Conservation (phyloP, 805 yeast species). For the Metschnikowia cerradonensis region DNA sequence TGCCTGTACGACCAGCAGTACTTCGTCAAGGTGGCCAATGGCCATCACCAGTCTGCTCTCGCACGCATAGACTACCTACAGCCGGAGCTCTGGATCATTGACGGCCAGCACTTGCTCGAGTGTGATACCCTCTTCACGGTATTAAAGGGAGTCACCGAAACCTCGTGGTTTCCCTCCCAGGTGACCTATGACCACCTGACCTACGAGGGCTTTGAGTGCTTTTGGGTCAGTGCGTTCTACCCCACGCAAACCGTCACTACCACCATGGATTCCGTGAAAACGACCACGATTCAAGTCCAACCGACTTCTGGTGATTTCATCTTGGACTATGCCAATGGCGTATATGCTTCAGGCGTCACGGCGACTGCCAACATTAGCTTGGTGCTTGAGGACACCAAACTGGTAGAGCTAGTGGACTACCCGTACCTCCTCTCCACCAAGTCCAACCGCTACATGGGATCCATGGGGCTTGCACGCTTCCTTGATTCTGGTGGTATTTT, state of each 20-base stretch:
- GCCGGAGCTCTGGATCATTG: conserved; percentile 38
- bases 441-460: conserved; percentile 26
- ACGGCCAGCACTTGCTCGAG: conserved; percentile 21
- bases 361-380: conserved; percentile 22
- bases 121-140: conserved; percentile 20
- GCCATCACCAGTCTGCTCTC: conserved; percentile 14
- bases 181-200: conserved; percentile 19
- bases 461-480: conserved; percentile 34
- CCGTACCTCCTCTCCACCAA: conserved; percentile 26
- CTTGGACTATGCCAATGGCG: conserved; percentile 28
- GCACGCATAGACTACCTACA: conserved; percentile 32
- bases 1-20: conserved; percentile 18
- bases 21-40: conserved; percentile 13
- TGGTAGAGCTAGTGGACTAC: conserved; percentile 18
- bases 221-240: conserved; percentile 24
- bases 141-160: background rate
- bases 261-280: conserved; percentile 16
- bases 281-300: background rate
- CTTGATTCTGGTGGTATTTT: conserved; percentile 28
- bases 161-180: conserved; percentile 7
- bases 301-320: conserved; percentile 1
- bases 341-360: conserved; percentile 26
- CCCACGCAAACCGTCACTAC: conserved; percentile 9
- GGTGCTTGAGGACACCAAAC: conserved; percentile 6
- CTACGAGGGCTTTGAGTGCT: conserved; percentile 26